phyloP scores from a whole-genome alignment of 1,284 basidiomycete species.

The Apiotrichum domesticum region DNA sequence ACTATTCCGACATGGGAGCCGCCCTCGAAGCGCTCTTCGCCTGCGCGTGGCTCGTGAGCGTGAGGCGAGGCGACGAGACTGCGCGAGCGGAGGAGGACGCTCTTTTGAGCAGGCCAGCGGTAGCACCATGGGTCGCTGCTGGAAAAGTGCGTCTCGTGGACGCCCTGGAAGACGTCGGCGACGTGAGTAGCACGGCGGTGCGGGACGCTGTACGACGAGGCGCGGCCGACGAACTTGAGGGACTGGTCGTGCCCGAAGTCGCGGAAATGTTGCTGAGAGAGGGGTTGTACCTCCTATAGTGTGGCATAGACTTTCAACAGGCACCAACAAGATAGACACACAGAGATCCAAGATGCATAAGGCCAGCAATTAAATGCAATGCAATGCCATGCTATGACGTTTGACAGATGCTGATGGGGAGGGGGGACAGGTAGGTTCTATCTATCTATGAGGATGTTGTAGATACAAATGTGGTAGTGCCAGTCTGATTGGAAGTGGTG shows the following conservation, averaged over 20 bases:
- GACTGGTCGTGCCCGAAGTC: conserved; percentile 4
- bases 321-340: too few species aligned
- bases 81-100: conserved; percentile 29
- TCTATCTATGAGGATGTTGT: too few species aligned
- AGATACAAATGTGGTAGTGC: background rate
- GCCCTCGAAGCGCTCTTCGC: conserved; percentile 24
- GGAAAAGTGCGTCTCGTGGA: conserved; percentile 58
- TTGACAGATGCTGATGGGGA: background rate
- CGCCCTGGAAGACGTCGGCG: conserved; percentile 51
- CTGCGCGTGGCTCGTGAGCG: conserved; percentile 61
- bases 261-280: conserved; percentile 9
- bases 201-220: conserved; percentile 51
- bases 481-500: too few species aligned
- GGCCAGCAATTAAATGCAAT: too few species aligned
- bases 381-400: background rate
- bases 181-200: conserved; percentile 67
- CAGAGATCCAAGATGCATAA: background rate
- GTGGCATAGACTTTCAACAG: background rate
- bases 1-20: conserved; percentile 57
- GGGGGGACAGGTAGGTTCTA: too few species aligned
- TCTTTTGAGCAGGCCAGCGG: conserved; percentile 46
- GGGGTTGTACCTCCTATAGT: conserved; percentile 7
- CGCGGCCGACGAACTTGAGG: background rate
- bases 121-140: conserved; percentile 51
- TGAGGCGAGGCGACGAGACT: conserved; percentile 51